Percentiles rank a stretch among this genome's conserved stretches.
These are phyloP conservation scores for Acer campestre DNA, from an alignment of 345 rosid species.

Conservation along the genomic window DNA sequence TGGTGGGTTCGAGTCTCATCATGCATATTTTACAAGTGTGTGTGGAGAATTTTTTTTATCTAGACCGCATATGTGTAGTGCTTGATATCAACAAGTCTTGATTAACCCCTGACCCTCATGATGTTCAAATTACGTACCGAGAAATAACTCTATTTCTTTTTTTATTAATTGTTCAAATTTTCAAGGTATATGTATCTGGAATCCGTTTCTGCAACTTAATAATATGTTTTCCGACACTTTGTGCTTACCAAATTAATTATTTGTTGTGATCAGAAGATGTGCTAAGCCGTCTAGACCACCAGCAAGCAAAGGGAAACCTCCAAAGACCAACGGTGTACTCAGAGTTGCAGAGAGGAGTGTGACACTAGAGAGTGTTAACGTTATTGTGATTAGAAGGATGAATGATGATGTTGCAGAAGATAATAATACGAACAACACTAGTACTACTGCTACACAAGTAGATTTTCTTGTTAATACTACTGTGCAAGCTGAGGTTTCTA, in stretches of 20 bases:
- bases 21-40: no score
- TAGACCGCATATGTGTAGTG: no score
- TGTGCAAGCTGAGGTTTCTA: not conserved
- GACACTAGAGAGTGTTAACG: not conserved
- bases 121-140: no score
- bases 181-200: no score
- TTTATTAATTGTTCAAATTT: not conserved
- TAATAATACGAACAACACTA: not conserved
- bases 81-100: no score
- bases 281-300: not conserved
- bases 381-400: not conserved
- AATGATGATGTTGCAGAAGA: not conserved
- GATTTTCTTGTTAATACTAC: not conserved
- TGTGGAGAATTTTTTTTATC: no score
- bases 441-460: no score
- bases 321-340: not conserved
- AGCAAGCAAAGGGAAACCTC: not conserved
- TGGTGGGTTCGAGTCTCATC: no score
- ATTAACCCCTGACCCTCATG: no score
- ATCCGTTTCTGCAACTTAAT: no score
- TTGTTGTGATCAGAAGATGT: not conserved
- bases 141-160: no score
- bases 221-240: not conserved
- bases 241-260: not conserved
- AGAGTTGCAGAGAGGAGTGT: not conserved